Base-by-base conservation (phyloP, 345 rosid species). In the Populus deltoides region DNA sequence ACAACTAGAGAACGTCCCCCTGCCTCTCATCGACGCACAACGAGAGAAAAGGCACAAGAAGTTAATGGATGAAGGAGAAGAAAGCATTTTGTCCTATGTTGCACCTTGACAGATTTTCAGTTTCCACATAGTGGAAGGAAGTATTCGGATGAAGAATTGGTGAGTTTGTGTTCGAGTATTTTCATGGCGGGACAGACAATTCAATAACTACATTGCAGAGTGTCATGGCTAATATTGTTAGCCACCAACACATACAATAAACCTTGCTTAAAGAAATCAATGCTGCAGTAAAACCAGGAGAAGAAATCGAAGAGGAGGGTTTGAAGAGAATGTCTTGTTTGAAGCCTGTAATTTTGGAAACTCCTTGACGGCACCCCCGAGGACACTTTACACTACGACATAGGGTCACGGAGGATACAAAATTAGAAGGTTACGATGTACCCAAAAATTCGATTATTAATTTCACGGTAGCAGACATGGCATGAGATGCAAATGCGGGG, bases 401-500 rank as follows among this genome's bases (percentile, higher is more conserved):
- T 25, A 65, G 78, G 22, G 71, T 74, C 16, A 55, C 68, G 8
- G 49, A 68, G 36, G 82, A 79, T 51, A 74, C 68, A 16, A 68
- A 39, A 27, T 41, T 79, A 15, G 78, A 61, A 7, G 69, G 73
- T 1, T 74, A 74, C 17, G 74, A 66, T 20, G 70, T 74, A 25
- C 82, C 82, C 7, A 69, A 11, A 25, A 43, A 43, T 57, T 77
- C 74, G 7, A 73, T 68, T 2, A 47, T 79, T 43, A 79, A 79
- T 68, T 74, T 79, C 35, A 53, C 70, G 17, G 82, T 79, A 25
- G 82, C 82, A 7, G 82, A 69, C 20, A 79, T 79, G 78, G 61
- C 33, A 12, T 17, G 74, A 47, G 82, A 79, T 25, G 78, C 82
- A 7, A 31, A 67, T 22, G 82, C 74, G 78, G 74, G 81, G 81